Conservation (phyloP, 306 rosid species). For the Pyrus pyrifolia region DNA sequence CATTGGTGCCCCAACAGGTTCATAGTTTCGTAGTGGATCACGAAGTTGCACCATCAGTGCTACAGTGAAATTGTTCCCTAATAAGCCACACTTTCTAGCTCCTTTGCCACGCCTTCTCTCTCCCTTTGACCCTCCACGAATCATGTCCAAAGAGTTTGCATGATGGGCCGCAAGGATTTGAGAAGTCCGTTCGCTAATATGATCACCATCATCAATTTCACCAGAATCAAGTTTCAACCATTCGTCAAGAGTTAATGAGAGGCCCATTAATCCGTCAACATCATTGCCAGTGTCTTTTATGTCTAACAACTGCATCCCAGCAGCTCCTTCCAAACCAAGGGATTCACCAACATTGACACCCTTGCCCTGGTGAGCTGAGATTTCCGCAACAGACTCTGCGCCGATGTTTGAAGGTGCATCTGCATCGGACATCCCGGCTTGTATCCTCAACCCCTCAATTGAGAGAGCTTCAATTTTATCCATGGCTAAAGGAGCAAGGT, state of each 20-base stretch:
- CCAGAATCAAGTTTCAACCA: slow-evolving; percentile 94
- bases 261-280: slow-evolving; percentile 72
- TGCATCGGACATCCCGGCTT: slow-evolving; percentile 71
- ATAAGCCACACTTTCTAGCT: slow-evolving; percentile 56
- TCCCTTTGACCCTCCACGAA: slow-evolving; percentile 47
- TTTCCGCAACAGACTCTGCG: slow-evolving; percentile 43
- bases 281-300: slow-evolving; percentile 36
- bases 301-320: slow-evolving; percentile 68
- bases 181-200: slow-evolving; percentile 72
- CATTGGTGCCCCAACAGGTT: slow-evolving; percentile 88
- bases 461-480: slow-evolving; percentile 89
- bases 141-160: slow-evolving; percentile 61
- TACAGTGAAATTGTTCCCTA: slow-evolving; percentile 80
- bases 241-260: slow-evolving; percentile 82
- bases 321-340: slow-evolving; percentile 72
- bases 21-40: slow-evolving; percentile 77
- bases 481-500: slow-evolving; percentile 88
- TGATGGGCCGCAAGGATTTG: slow-evolving; percentile 86
- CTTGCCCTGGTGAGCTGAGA: slow-evolving; percentile 59
- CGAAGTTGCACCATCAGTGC: slow-evolving; percentile 91
- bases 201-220: slow-evolving; percentile 68
- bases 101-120: slow-evolving; percentile 57
- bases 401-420: slow-evolving; percentile 77
- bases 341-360: slow-evolving; percentile 43
- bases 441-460: slow-evolving; percentile 86